These are phyloP conservation scores for Daldinia caldariorum DNA, from an alignment of 495 filamentous ascomycete species.

Conservation along the genomic window DNA sequence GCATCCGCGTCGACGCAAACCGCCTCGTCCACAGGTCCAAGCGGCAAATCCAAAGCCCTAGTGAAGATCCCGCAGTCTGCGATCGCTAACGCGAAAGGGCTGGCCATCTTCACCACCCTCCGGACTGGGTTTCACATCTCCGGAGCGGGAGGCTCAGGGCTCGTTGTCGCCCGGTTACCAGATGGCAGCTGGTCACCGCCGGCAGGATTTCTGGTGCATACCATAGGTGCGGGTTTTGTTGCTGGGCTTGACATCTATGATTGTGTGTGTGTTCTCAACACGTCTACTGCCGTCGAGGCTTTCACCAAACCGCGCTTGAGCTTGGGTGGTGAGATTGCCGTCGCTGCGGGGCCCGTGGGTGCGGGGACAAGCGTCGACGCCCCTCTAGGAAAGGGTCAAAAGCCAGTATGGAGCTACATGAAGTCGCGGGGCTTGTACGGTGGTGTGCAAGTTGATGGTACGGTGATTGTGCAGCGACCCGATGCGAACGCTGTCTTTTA, in stretches of 20 bases:
- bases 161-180: conserved; percentile 73
- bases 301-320: conserved; percentile 77
- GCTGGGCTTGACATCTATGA: conserved; percentile 87
- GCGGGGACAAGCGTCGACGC: conserved; percentile 66
- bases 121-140: conserved; percentile 83
- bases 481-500: conserved; percentile 85
- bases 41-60: conserved; percentile 47
- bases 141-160: conserved; percentile 77
- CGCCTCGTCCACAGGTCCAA: conserved; percentile 13
- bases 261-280: conserved; percentile 84
- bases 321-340: conserved; percentile 77
- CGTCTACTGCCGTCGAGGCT: conserved; percentile 72
- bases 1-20: background rate
- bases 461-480: conserved; percentile 75
- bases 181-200: conserved; percentile 82
- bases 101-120: conserved; percentile 88
- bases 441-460: conserved; percentile 79
- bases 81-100: conserved; percentile 74
- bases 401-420: conserved; percentile 80
- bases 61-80: conserved; percentile 79
- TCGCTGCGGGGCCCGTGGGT: conserved; percentile 76
- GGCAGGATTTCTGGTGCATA: conserved; percentile 81
- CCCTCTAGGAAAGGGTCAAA: conserved; percentile 29
- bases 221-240: conserved; percentile 77
- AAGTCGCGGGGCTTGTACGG: conserved; percentile 81